Conservation (phyloP, 139 green algal species). For the Parachlorella kessleri region DNA sequence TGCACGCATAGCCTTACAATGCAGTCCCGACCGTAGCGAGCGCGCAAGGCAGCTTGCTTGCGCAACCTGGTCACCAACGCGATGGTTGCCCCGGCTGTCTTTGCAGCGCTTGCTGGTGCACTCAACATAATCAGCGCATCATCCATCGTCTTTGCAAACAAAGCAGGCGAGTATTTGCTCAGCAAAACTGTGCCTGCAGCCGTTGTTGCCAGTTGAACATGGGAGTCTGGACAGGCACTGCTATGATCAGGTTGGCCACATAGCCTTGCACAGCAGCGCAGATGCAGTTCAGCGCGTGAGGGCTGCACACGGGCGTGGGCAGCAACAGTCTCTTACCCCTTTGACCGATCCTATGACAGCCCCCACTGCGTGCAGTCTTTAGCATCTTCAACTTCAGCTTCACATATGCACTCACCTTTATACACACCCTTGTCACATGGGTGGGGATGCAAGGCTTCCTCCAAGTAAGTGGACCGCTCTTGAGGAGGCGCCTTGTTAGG, state of each 20-base stretch:
- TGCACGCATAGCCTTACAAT: no score
- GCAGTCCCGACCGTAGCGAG: no score
- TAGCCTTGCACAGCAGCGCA: not conserved
- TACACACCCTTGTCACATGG: conserved; percentile 84
- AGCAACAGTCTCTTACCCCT: no score
- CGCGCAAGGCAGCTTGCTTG: no score
- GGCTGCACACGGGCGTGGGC: no score
- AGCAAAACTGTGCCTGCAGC: not conserved
- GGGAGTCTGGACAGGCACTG: not conserved
- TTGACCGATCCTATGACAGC: no score
- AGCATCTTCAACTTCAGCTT: conserved; percentile 73
- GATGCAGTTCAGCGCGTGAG: no score
- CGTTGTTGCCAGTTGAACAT: not conserved
- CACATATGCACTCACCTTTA: conserved; percentile 79
- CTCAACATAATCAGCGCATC: conserved; percentile 61
- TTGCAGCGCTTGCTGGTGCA: conserved; percentile 14
- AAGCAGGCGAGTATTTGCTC: conserved; percentile 40
- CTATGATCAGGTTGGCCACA: not conserved
- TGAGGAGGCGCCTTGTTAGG: no score
- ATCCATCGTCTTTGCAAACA: conserved; percentile 92
- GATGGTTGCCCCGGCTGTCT: conserved; percentile 10
- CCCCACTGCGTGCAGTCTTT: conserved; percentile 52
- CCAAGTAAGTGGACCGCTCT: not conserved
- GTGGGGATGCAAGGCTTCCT: conserved; percentile 52
- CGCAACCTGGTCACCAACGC: no score